Evolutionary conservation across 768 basidiomycete species (phyloP).

Genomic region (Neoboletus brunneissimus): DNA sequence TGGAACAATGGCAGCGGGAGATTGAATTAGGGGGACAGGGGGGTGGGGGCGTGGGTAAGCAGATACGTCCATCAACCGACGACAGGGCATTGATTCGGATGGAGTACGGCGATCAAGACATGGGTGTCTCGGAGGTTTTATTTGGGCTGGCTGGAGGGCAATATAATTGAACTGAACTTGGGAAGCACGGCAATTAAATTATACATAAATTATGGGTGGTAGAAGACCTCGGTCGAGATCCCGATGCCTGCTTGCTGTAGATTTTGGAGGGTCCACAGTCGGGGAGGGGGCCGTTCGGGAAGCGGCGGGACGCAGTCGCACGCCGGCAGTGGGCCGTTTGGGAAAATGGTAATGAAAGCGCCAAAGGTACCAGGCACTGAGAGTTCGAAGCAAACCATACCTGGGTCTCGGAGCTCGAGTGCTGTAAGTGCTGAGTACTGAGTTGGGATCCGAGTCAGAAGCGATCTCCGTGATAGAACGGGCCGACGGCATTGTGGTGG

Average conservation of each 20-base stretch:
- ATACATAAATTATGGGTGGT: not conserved
- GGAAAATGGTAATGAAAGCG: not conserved
- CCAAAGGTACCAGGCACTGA: not conserved
- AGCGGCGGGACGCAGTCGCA: not conserved
- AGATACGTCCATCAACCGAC: not conserved
- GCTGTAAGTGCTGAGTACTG: not conserved
- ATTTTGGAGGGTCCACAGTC: not conserved
- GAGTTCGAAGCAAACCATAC: too few species aligned
- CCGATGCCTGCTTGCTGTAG: slow-evolving; percentile 10
- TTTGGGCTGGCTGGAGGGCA: not conserved
- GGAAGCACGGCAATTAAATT: not conserved
- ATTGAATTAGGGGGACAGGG: not conserved
- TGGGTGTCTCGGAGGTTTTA: not conserved
- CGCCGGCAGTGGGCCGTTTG: not conserved
- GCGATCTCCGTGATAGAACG: not conserved
- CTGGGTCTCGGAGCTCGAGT: not conserved
- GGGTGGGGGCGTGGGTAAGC: not conserved
- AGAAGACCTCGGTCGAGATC: not conserved
- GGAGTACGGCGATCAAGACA: not conserved
- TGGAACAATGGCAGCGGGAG: not conserved
- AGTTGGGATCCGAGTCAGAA: not conserved
- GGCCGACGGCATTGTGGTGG: not conserved
- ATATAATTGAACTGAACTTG: not conserved
- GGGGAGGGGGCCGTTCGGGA: not conserved
- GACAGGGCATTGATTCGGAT: not conserved